phyloP scores from a whole-genome alignment of 2,329 filamentous ascomycete genomes.

The Moelleriella libera region DNA sequence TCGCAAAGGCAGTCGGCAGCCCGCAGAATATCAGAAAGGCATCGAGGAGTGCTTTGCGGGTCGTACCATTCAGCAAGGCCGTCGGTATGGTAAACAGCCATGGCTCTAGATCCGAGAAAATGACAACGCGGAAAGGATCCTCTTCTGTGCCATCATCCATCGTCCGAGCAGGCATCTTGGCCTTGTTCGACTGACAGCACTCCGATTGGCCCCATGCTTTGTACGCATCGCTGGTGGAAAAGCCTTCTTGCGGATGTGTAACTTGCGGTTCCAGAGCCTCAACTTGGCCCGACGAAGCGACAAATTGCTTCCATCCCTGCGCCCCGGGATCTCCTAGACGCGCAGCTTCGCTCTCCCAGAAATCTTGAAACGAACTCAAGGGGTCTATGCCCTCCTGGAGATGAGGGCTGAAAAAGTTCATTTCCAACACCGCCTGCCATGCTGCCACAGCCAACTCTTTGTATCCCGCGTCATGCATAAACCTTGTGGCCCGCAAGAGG shows the following conservation, averaged over 20 bases:
- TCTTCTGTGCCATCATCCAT: slow-evolving; percentile 63
- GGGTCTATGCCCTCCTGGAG: slow-evolving; percentile 9
- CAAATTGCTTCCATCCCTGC: slow-evolving; percentile 53
- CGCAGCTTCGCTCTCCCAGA: slow-evolving; percentile 77
- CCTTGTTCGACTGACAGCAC: slow-evolving; percentile 25
- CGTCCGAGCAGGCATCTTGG: slow-evolving; percentile 54
- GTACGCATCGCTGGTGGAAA: slow-evolving; percentile 27
- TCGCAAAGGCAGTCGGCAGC: slow-evolving; percentile 35
- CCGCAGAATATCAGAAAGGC: slow-evolving; percentile 57
- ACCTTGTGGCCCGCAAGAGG: slow-evolving; percentile 58
- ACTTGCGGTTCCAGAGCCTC: slow-evolving; percentile 24
- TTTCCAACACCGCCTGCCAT: slow-evolving; percentile 74
- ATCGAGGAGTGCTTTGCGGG: slow-evolving; percentile 42
- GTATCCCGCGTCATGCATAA: slow-evolving; percentile 66
- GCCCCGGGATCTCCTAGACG: slow-evolving; percentile 64
- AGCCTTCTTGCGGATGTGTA: slow-evolving; percentile 3
- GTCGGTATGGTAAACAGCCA: slow-evolving; percentile 41
- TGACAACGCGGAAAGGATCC: slow-evolving; percentile 70
- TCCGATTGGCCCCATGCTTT: slow-evolving; percentile 43
- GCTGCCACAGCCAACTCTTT: slow-evolving; percentile 60
- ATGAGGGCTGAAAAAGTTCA: slow-evolving; percentile 41
- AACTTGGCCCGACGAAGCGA: slow-evolving; percentile 16
- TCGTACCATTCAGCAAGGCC: slow-evolving; percentile 11
- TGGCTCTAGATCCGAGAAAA: slow-evolving; percentile 61
- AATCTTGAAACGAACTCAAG: slow-evolving; percentile 44